Percentiles rank a stretch among this genome's conserved stretches.
These are phyloP conservation scores for Meyerozyma athensensis DNA, from an alignment of 1,139 yeast genomes.

Conservation along the genomic window DNA sequence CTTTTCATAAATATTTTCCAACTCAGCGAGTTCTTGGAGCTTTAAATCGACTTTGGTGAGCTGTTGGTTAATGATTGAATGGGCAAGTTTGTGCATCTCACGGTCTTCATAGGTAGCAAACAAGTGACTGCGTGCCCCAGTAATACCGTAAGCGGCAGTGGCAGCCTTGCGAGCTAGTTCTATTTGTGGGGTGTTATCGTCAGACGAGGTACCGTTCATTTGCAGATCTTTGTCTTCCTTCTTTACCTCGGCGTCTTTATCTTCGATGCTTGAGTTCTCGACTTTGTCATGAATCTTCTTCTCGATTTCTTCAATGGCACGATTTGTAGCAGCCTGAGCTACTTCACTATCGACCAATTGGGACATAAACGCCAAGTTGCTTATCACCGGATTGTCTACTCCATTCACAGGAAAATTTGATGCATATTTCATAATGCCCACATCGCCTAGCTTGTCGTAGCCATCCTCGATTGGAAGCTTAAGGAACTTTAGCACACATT, in stretches of 20 bases:
- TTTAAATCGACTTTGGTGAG: conserved; percentile 74
- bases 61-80: conserved; percentile 64
- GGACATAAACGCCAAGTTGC: conserved; percentile 82
- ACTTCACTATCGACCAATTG: conserved; percentile 83
- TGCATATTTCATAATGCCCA: conserved; percentile 78
- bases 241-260: conserved; percentile 5
- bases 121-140: conserved; percentile 80
- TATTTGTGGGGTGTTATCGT: conserved; percentile 10
- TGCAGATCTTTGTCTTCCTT: conserved; percentile 4
- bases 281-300: conserved; percentile 40
- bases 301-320: conserved; percentile 58
- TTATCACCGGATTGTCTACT: conserved; percentile 87
- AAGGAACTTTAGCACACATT: conserved; percentile 75
- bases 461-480: conserved; percentile 80
- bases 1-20: conserved; percentile 74
- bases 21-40: conserved; percentile 58
- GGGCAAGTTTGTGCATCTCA: conserved; percentile 59
- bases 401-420: conserved; percentile 80
- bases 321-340: conserved; percentile 74
- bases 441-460: conserved; percentile 35
- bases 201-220: conserved; percentile 23
- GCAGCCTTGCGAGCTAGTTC: conserved; percentile 42
- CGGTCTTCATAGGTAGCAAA: conserved; percentile 82
- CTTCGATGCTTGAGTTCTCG: conserved; percentile 15
- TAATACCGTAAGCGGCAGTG: conserved; percentile 53